phyloP scores from a whole-genome alignment of 2,329 filamentous ascomycete species.

The Aspergillus persii region DNA sequence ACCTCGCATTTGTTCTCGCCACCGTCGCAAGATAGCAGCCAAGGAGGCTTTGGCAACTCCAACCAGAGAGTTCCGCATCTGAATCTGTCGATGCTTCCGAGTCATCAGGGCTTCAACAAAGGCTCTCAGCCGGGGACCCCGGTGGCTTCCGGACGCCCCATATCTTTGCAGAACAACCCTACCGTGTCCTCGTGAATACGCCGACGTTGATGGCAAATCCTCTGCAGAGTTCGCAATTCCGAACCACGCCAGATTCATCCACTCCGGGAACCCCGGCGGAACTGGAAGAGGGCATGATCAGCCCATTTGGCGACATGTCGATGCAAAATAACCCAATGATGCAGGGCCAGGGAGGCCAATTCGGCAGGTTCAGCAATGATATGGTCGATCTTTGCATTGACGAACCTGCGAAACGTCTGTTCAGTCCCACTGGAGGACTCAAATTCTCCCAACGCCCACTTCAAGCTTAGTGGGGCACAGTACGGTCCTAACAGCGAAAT shows the following conservation, averaged over 20 bases:
- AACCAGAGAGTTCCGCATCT: slow-evolving; percentile 64
- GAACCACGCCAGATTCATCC: slow-evolving; percentile 62
- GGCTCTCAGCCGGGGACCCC: slow-evolving; percentile 86
- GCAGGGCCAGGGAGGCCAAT: slow-evolving; percentile 41
- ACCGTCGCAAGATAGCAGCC: slow-evolving; percentile 67
- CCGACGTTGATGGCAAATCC: slow-evolving; percentile 82
- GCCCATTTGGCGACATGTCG: slow-evolving; percentile 61
- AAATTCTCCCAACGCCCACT: slow-evolving; percentile 66
- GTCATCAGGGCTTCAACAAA: slow-evolving; percentile 75
- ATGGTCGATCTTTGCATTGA: slow-evolving; percentile 72
- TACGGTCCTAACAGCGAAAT: slow-evolving; percentile 75
- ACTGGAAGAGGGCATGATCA: slow-evolving; percentile 71
- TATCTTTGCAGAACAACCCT: slow-evolving; percentile 85
- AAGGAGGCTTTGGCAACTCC: slow-evolving; percentile 58
- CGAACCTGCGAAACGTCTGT: slow-evolving; percentile 89
- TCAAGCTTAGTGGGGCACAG: slow-evolving; percentile 72
- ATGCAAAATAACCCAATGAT: slow-evolving; percentile 50
- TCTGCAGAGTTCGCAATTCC: slow-evolving; percentile 56
- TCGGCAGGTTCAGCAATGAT: slow-evolving; percentile 45
- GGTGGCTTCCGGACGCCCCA: slow-evolving; percentile 63
- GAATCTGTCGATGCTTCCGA: slow-evolving; percentile 73
- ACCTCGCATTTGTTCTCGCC: slow-evolving; percentile 48
- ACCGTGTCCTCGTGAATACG: slow-evolving; percentile 95
- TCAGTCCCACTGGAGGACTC: slow-evolving; percentile 76
- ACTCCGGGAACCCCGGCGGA: slow-evolving; percentile 69